Conservation (phyloP, 73 alveolate genomes). For the Blepharisma japonicum region DNA sequence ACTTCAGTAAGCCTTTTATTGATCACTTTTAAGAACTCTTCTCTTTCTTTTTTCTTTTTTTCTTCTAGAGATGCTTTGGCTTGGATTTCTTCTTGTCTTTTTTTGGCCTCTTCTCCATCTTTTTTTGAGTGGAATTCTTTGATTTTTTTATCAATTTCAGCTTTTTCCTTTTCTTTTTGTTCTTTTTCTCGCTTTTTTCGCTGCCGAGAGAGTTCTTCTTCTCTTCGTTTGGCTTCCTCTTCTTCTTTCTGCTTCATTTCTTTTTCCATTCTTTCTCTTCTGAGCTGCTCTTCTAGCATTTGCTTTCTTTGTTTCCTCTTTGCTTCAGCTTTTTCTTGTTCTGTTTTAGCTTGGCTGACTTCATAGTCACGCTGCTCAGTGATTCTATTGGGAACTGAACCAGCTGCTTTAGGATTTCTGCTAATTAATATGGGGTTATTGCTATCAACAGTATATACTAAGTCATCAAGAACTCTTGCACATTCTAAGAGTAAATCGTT, state of each 20-base stretch:
- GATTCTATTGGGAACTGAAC: not conserved
- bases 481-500: constrained; percentile 11
- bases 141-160: constrained; percentile 22
- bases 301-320: constrained; percentile 5
- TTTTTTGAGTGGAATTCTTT: constrained; percentile 21
- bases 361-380: not conserved
- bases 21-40: not conserved
- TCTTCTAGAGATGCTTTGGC: not conserved
- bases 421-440: not conserved
- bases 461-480: constrained; percentile 27
- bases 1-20: constrained; percentile 7
- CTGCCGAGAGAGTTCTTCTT: constrained; percentile 5
- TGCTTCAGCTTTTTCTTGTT: not conserved
- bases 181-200: constrained; percentile 17
- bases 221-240: constrained; percentile 9
- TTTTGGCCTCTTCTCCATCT: constrained; percentile 21
- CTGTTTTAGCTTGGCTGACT: not conserved
- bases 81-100: constrained; percentile 6
- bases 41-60: constrained; percentile 24
- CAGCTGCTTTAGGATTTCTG: constrained; percentile 29
- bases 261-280: not conserved
- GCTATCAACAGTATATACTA: not conserved
- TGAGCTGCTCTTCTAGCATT: not conserved
- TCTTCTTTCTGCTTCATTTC: constrained; percentile 29
- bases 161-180: constrained; percentile 30